These are phyloP conservation scores for Botrytis cinerea DNA, from an alignment of 2,329 filamentous ascomycete species.

Conservation along the genomic window DNA sequence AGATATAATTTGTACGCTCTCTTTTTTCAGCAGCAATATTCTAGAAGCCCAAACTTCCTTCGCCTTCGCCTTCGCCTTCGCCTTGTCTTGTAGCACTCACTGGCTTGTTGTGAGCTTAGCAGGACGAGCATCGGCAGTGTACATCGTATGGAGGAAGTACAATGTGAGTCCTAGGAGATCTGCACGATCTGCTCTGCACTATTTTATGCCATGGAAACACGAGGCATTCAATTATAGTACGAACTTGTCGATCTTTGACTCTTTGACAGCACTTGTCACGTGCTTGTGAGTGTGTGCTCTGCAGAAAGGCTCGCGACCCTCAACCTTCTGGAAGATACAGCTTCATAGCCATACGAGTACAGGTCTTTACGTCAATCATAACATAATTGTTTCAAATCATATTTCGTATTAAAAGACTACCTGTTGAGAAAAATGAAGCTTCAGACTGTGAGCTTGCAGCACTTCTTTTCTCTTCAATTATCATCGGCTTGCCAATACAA, in stretches of 20 bases:
- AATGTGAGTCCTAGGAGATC: not conserved
- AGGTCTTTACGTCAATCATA: too few relatives aligned
- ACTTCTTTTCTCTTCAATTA: too few relatives aligned
- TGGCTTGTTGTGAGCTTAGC: not conserved
- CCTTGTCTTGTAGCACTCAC: not conserved
- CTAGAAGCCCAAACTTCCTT: not conserved
- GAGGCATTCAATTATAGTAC: not conserved
- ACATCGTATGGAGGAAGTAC: not conserved
- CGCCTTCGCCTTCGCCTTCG: not conserved
- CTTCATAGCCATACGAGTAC: too few relatives aligned
- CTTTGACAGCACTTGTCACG: not conserved
- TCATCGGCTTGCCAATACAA: too few relatives aligned
- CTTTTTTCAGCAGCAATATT: not conserved
- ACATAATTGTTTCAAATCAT: too few relatives aligned
- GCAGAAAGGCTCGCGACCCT: not conserved
- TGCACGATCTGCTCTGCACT: not conserved
- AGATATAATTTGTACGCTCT: not conserved
- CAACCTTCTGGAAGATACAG: too few relatives aligned
- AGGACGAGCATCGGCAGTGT: not conserved
- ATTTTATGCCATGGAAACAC: not conserved
- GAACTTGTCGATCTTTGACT: not conserved
- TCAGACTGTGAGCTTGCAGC: too few relatives aligned
- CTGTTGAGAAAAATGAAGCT: too few relatives aligned
- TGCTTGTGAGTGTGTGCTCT: not conserved
- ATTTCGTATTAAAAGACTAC: too few relatives aligned